Evolutionary conservation across 495 filamentous ascomycete genomes (phyloP), one percentile per base, ranked within the genome.

Genomic region (Chaetomium tenue): DNA sequence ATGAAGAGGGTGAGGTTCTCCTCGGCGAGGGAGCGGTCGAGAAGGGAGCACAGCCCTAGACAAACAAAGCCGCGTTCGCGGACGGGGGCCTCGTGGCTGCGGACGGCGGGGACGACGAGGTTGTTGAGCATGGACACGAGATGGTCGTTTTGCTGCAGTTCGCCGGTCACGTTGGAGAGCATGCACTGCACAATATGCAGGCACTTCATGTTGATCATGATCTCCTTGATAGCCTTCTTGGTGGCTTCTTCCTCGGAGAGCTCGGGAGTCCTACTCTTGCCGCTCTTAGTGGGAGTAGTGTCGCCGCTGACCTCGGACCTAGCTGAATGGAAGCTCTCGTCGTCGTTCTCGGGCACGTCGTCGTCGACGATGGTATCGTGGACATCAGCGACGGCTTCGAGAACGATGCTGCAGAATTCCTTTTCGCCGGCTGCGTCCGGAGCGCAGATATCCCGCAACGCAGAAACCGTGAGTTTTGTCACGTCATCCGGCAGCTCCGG

Each of bases 191-290:
- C 92, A 68, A 99, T 96, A 71, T 97, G 91, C 42, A 99, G 83
- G 77, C 94, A 97, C 75, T 98, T 97, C 86, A 97, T 91, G 79
- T 98, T 97, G 70, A 98, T 89, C 80, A 96, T 86, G 72, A 98
- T 92, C 74, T 97, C 92, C 61, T 83, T 84, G 62, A 97, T 83
- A 3, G 91, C 88, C 76, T 93, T 96, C 15, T 84, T 84, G 72
- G 92, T 89, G 9, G 88, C 87, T 57, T 89, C 87, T 68, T 91
- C 90, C 68, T 88, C 88, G 54, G 83, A 85, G 57, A 85, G 80
- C 25, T 83, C 82, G 5, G 78, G 74, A 2, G 78, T 78, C 66
- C 79, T 74, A n/a, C 69, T 67, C 70, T 74, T 82, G 72, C 66
- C 84, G 68, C 72, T 70, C 73, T 79, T 86, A 12, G 77, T 83